Evolutionary conservation across 306 rosid genomes (phyloP), one percentile per base, ranked within the genome.

Genomic region (Geum urbanum): DNA sequence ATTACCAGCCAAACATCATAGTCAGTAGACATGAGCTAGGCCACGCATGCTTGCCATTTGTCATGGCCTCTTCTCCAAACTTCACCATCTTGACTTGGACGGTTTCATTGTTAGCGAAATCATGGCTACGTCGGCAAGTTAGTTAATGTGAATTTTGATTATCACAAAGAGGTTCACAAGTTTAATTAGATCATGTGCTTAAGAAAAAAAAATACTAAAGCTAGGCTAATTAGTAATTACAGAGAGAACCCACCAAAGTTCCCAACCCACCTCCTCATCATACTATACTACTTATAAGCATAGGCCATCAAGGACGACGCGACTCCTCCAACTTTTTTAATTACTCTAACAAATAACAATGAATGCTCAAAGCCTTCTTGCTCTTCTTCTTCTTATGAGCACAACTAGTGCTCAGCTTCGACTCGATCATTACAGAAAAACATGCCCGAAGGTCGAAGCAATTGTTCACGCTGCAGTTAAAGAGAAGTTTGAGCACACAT

Each of bases 381-480:
- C 72, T 48, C 62, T 80, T 46, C 79, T 84, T 20, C 72, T 72
- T 51, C 44, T 79, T 45, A 32, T 80, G 18, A 63, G 57, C 52
- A 20, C 56, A 18, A 67, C 72, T 47, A 24, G 68, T 61, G 84
- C 89, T 57, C 76, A 79, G 43, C 96, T 92, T 74, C 71, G 58
- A 4, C 70, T 50, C 8, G 77, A 86, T 18, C 68, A 82, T 72
- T 87, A 92, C 86, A 74, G 60, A 18, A 59, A 82, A 6, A 51
- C 92, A 60, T 92, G 96, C 80, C 97, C 97, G 2, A 68, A 86
- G 63, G 92, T 89, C 10, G 92, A 90, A 70, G 74, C 92, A 32
- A 82, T 92, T 4, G 96, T 92, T 2, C 84, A 74, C 24, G 54
- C 73, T 3, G 91, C 91, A 0, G 97, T 92, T 14, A 80, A 78